Base-by-base conservation (phyloP, 2,329 filamentous ascomycete genomes). In the Penicillium frequentans region DNA sequence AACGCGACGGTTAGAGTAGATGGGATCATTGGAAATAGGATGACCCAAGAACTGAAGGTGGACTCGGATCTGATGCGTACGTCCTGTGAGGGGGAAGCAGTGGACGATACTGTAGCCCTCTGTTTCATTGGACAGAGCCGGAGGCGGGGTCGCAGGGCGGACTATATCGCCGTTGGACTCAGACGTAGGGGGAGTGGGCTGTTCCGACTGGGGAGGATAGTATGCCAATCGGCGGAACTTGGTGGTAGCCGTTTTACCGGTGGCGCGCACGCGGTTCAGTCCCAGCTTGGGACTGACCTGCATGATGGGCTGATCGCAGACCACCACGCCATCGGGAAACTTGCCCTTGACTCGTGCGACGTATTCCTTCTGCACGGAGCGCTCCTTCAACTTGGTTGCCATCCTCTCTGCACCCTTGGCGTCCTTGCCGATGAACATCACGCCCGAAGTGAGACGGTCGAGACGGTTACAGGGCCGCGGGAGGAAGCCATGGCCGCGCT, bases 351-450 rank as follows among this genome's bases (percentile, higher is more conserved):
- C 95, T 39, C 95, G 84, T 3, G 93, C 93, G 24, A 99, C 82
- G 69, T 99, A 99, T 74, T 99, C 95, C 73, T 99, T 99, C 66
- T 91, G 87, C 37, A 99, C 90, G 0, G 89, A 93, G 35, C 95
- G 84, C 5, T 84, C 84, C 64, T 86, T 84, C 57, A 99, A 90
- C 73, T 96, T 90, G 43, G 82, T 78, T 54, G 88, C 86, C 64
- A 99, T 83, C 31, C 82, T 81, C 62, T 93, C 91, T 0, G 95
- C 93, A 0, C 90, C 90, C 68, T 86, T 85, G 37, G 87, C 82
- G 61, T 90, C 87, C 77, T 99, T 99, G 27, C 89, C 95, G 66
- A 99, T 87, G 74, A 99, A 99, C 93, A 99, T 98, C 71, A 99
- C 90, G 49, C 95, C 95, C 66, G 91, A 96, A 0, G 95, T 99